Evolutionary conservation across 169 alveolate species (phyloP), one percentile per base, ranked within the genome.

Genomic region (Eimeria praecox): DNA sequence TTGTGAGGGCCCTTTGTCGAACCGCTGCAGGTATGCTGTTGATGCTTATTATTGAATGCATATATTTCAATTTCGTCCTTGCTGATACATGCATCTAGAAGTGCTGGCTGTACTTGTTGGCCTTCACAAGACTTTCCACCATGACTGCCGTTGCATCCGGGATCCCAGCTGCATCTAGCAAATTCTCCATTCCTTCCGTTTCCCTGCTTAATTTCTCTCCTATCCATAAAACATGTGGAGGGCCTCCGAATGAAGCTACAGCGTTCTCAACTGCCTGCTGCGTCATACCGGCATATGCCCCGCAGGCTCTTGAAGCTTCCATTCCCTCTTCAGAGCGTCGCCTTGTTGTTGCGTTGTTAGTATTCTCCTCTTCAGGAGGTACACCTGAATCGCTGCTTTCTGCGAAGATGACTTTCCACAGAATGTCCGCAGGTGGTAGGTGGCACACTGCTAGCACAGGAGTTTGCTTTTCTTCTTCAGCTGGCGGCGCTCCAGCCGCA

Each of bases 401-500:
- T 5, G 66, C 49, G 64, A 46, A 35, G 83, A 87, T 5, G 33
- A 87, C 93, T n/a, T 87, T 71, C 93, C 93, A 87, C 40, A 87
- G 62, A 49, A 87, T 80, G 30, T 87, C 75, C 24, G 93, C 64
- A 2, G 93, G 93, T 6, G 93, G 93, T 20, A 87, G 35, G 35
- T 87, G 93, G 80, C 93, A 87, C 56, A 87, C 93, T 6, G 73
- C 78, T 24, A 87, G 82, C 64, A 62, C 73, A 20, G 93, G 62
- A 10, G 40, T 46, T 62, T 40, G 66, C 22, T 87, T 87, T 42
- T 59, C 82, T 6, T 59, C 93, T 87, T 62, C 93, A 40, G 64
- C 64, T 56, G 93, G 69, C 16, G 78, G 20, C 35, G 80, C 30
- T 87, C 62, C 93, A 30, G 59, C 42, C 40, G 66, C 93, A 38